phyloP scores from a whole-genome alignment of 768 basidiomycete genomes.

The Albatrellus ellisii region DNA sequence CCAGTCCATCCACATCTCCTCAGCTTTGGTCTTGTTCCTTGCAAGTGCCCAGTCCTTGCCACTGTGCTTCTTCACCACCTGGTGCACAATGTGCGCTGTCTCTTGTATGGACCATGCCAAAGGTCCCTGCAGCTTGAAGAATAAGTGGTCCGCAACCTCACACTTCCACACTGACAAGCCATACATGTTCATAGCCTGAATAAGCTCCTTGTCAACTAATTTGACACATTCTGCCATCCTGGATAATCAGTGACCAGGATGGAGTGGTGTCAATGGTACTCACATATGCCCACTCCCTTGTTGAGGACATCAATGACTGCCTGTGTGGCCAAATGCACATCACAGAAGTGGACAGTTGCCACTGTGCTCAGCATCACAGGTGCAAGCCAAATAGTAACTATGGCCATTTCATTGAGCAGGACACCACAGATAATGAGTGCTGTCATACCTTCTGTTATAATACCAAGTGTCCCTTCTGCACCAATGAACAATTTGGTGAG shows the following conservation, averaged over 20 bases:
- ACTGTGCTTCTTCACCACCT: constrained; percentile 48
- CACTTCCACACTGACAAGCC: constrained; percentile 25
- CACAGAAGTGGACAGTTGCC: constrained; percentile 70
- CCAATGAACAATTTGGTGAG: constrained; percentile 79
- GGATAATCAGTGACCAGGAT: no score
- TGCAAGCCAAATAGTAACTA: constrained; percentile 71
- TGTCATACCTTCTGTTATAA: constrained; percentile 69
- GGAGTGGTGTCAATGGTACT: no score
- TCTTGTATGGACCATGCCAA: constrained; percentile 45
- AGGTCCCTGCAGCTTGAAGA: constrained; percentile 81
- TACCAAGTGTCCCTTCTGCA: constrained; percentile 72
- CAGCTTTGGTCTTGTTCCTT: constrained; percentile 47
- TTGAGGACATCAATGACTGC: constrained; percentile 65
- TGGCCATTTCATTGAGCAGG: background rate
- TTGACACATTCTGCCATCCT: constrained; percentile 75
- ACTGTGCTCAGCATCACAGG: constrained; percentile 75
- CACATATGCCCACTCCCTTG: constrained; percentile 65
- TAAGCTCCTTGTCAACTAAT: constrained; percentile 60
- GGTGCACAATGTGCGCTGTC: constrained; percentile 43
- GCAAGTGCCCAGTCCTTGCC: constrained; percentile 59
- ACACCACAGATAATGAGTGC: background rate
- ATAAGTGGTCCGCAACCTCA: constrained; percentile 42
- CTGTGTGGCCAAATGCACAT: constrained; percentile 59
- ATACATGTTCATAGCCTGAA: constrained; percentile 45
- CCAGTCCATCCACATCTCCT: constrained; percentile 59